A percentile compares a stretch with the other conserved stretches of the same genome.
Evolutionary conservation across 805 yeast genomes (phyloP).

Genomic region (Peterozyma toletana): DNA sequence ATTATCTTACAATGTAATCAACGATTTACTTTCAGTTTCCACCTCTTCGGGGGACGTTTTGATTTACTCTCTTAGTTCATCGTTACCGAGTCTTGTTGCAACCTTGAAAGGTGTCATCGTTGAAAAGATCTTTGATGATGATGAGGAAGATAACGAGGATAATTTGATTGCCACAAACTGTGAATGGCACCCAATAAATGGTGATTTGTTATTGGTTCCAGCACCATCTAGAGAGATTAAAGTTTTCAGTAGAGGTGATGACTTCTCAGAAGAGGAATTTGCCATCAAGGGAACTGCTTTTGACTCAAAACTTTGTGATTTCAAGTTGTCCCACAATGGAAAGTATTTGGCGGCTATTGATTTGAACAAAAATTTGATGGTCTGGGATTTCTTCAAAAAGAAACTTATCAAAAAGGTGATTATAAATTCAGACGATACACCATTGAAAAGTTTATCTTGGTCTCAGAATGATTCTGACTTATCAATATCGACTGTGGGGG

Average conservation of each 20-base stretch:
- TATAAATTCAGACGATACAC: slow-evolving; percentile 19
- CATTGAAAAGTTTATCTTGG: slow-evolving; percentile 5
- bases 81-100: slow-evolving; percentile 43
- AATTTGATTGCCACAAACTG: slow-evolving; percentile 41
- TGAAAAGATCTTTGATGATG: slow-evolving; percentile 29
- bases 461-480: slow-evolving; percentile 16
- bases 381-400: slow-evolving; percentile 46
- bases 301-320: slow-evolving; percentile 32
- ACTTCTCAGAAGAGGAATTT: slow-evolving; percentile 8
- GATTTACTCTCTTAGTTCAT: slow-evolving; percentile 48
- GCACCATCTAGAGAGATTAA: slow-evolving; percentile 39
- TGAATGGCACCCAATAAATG: slow-evolving; percentile 61
- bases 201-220: slow-evolving; percentile 65
- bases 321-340: slow-evolving; percentile 59
- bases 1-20: slow-evolving; percentile 46
- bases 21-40: slow-evolving; percentile 51
- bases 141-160: slow-evolving; percentile 26
- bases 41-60: slow-evolving; percentile 53
- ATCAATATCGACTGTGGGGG: slow-evolving; percentile 35
- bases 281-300: slow-evolving; percentile 11
- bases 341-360: slow-evolving; percentile 52
- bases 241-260: slow-evolving; percentile 33
- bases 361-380: slow-evolving; percentile 37
- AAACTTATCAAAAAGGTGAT: slow-evolving; percentile 23
- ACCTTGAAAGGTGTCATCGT: slow-evolving; percentile 34